Evolutionary conservation across 202 grass and related monocot genomes (phyloP).

Genomic region (Panicum virgatum): DNA sequence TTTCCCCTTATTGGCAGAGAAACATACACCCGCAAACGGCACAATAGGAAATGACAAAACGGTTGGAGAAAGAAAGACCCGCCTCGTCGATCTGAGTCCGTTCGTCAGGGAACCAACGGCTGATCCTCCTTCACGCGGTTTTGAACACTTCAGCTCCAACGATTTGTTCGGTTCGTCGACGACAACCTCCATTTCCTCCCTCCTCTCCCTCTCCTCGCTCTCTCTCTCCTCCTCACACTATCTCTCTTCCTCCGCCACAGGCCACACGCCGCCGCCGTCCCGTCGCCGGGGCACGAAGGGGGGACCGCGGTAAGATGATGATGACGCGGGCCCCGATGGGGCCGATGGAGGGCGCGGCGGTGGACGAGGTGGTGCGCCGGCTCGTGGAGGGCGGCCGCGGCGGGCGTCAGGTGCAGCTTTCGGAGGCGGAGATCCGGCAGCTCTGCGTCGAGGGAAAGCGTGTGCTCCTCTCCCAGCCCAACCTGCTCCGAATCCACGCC

Average conservation of each 20-base stretch:
- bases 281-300: neutral
- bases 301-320: constrained; percentile 37
- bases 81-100: neutral
- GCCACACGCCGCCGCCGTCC: too few species aligned
- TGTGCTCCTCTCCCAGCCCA: constrained; percentile 60
- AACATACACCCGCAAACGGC: neutral
- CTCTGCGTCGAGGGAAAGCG: constrained; percentile 71
- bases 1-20: neutral
- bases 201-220: neutral
- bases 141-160: constrained; percentile 35
- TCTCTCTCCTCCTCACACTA: too few species aligned
- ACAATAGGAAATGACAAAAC: constrained; percentile 4
- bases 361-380: constrained; percentile 63
- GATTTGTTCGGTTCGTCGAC: constrained; percentile 37
- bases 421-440: constrained; percentile 76
- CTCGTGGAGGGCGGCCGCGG: constrained; percentile 54
- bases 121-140: constrained; percentile 36
- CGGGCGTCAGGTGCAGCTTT: constrained; percentile 63
- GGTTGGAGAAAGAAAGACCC: neutral
- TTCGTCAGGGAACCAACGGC: constrained; percentile 19
- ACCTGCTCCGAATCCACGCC: constrained; percentile 54
- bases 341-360: constrained; percentile 51
- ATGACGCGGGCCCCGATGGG: constrained; percentile 62
- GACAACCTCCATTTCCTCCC: neutral
- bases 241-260: neutral